phyloP scores from a whole-genome alignment of 805 yeast species.

The Komagataella kurtzmanii region DNA sequence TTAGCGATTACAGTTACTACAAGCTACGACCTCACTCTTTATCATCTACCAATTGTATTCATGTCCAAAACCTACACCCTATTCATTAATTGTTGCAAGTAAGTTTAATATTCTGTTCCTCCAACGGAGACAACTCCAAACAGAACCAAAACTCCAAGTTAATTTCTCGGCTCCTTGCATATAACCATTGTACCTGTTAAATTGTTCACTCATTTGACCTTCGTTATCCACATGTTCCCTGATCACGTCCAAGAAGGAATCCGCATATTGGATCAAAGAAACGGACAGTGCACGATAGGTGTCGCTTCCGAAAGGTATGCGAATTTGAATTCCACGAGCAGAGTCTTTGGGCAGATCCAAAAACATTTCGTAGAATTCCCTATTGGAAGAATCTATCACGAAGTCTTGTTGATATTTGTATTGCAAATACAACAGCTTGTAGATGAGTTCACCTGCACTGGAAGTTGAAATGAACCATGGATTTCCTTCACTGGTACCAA shows the following conservation, averaged over 20 bases:
- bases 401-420: slow-evolving; percentile 27
- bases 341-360: slow-evolving; percentile 7
- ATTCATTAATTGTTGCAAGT: background rate
- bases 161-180: slow-evolving; percentile 80
- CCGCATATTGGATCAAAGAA: slow-evolving; percentile 42
- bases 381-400: slow-evolving; percentile 14
- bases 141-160: slow-evolving; percentile 85
- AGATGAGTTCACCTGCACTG: slow-evolving; percentile 51
- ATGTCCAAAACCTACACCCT: background rate
- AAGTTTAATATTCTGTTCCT: slow-evolving; percentile 26
- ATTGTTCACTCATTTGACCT: slow-evolving; percentile 82
- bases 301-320: slow-evolving; percentile 21
- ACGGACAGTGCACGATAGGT: slow-evolving; percentile 32
- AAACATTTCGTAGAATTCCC: slow-evolving; percentile 9
- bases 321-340: background rate
- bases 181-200: slow-evolving; percentile 66
- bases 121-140: slow-evolving; percentile 58
- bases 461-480: slow-evolving; percentile 87
- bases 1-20: background rate
- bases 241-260: slow-evolving; percentile 49
- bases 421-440: slow-evolving; percentile 35
- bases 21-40: background rate
- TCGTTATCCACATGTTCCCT: slow-evolving; percentile 46
- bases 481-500: slow-evolving; percentile 61
- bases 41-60: background rate